A percentile compares a stretch with the other conserved stretches of the same genome.
phyloP scores from a whole-genome alignment of 116 monocot genomes.

The Iris pallida region DNA sequence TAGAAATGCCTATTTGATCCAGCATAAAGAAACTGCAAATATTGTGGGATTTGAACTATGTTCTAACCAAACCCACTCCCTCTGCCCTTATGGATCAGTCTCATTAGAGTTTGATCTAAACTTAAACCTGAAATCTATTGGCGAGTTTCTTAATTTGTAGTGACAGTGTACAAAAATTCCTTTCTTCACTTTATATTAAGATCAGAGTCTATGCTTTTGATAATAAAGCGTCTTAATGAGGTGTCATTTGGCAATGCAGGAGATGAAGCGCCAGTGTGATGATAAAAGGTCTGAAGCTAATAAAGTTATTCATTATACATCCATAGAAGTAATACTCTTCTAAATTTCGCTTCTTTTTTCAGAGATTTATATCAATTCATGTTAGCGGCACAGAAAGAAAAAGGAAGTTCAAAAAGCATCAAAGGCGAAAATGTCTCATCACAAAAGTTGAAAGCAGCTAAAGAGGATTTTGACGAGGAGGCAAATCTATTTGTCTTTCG shows the following conservation, averaged over 20 bases:
- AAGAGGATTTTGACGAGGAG: conserved; percentile 57
- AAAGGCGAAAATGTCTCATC: conserved; percentile 47
- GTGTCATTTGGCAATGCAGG: conserved; percentile 27
- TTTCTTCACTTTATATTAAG: no score
- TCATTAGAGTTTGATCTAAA: no score
- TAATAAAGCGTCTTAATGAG: no score
- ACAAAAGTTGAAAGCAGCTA: conserved; percentile 56
- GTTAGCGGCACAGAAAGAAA: conserved; percentile 49
- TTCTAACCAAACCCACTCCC: no score
- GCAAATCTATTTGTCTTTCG: conserved; percentile 75
- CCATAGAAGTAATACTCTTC: neutral
- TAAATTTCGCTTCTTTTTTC: conserved; percentile 16
- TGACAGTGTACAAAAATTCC: no score
- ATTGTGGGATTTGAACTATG: no score
- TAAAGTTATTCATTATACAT: neutral
- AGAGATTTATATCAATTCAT: conserved; percentile 49
- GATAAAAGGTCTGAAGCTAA: conserved; percentile 40
- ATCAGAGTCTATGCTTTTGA: no score
- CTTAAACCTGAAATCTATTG: no score
- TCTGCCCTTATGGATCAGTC: no score
- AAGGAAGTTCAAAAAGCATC: conserved; percentile 29
- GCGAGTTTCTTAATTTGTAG: no score
- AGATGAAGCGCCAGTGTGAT: conserved; percentile 69
- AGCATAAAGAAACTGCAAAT: no score
- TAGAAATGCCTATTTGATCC: no score